These are phyloP conservation scores for Candida yuanshanica DNA, from an alignment of 805 yeast genomes.

Conservation along the genomic window DNA sequence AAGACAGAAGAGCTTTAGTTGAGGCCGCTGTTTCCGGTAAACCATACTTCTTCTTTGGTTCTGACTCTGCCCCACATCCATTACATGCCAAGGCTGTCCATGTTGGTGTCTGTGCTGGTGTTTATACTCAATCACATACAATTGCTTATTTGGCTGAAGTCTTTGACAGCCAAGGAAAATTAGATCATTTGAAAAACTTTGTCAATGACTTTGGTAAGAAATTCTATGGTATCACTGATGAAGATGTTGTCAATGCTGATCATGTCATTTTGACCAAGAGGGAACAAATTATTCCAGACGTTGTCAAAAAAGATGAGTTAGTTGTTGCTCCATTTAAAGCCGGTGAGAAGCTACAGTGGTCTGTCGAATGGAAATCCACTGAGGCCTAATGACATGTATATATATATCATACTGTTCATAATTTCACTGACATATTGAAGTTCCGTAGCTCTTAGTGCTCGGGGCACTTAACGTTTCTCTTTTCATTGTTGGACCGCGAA, in stretches of 20 bases:
- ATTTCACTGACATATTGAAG: too few relatives aligned
- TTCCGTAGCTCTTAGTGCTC: too few relatives aligned
- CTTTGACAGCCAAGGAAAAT: slow-evolving; percentile 59
- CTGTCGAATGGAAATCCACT: slow-evolving; percentile 57
- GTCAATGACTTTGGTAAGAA: slow-evolving; percentile 67
- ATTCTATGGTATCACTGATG: slow-evolving; percentile 58
- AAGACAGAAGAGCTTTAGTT: slow-evolving; percentile 73
- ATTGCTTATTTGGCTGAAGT: slow-evolving; percentile 81
- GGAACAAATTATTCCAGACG: slow-evolving; percentile 53
- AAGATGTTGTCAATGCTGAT: slow-evolving; percentile 39
- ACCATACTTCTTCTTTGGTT: slow-evolving; percentile 92
- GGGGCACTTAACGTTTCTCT: too few relatives aligned
- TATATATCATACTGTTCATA: too few relatives aligned
- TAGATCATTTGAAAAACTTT: slow-evolving; percentile 66
- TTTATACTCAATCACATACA: slow-evolving; percentile 82
- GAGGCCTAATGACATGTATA: too few relatives aligned
- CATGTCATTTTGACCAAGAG: slow-evolving; percentile 52
- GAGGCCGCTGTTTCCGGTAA: slow-evolving; percentile 88
- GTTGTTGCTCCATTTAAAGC: slow-evolving; percentile 83
- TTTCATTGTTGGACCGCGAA: too few relatives aligned
- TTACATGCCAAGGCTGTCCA: slow-evolving; percentile 68
- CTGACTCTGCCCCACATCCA: slow-evolving; percentile 98
- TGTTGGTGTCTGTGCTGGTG: slow-evolving; percentile 95
- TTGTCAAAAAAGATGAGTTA: slow-evolving; percentile 38
- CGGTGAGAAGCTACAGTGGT: slow-evolving; percentile 69